These are phyloP conservation scores for Arthrinium puccinioides DNA, from an alignment of 2,329 filamentous ascomycete genomes.

Conservation along the genomic window DNA sequence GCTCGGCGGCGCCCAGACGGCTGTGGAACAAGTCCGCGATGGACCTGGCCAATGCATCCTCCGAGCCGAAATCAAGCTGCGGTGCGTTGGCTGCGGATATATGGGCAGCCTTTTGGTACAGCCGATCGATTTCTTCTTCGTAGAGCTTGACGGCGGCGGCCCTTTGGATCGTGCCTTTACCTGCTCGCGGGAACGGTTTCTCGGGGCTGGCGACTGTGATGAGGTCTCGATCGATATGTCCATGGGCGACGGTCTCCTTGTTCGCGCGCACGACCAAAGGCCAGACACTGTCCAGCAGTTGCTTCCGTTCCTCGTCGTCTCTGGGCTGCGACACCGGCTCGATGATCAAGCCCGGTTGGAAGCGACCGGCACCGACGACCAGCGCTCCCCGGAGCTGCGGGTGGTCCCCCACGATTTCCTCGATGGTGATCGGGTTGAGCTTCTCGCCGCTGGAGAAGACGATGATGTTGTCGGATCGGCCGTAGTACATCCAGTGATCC, in stretches of 20 bases:
- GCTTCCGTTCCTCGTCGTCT: conserved; percentile 16
- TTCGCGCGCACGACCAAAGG: conserved; percentile 34
- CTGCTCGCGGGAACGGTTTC: conserved; percentile 35
- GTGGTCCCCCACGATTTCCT: conserved; percentile 29
- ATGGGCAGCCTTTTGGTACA: conserved; percentile 25
- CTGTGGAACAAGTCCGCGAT: conserved; percentile 22
- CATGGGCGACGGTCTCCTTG: conserved; percentile 35
- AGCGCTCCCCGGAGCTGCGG: conserved; percentile 31
- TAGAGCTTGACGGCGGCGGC: conserved; percentile 30
- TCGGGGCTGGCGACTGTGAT: conserved; percentile 28
- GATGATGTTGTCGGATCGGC: conserved; percentile 36
- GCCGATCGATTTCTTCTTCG: conserved; percentile 31
- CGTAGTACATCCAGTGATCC: conserved; percentile 29
- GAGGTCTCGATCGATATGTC: conserved; percentile 32
- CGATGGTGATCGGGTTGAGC: conserved; percentile 39
- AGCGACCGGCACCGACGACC: conserved; percentile 36
- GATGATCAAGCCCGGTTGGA: conserved; percentile 40
- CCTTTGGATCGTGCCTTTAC: conserved; percentile 40
- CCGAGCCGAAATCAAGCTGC: conserved; percentile 20
- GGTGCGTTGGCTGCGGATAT: conserved; percentile 13
- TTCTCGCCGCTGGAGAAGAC: conserved; percentile 45
- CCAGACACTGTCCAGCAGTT: conserved; percentile 36
- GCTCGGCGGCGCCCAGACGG: conserved; percentile 15
- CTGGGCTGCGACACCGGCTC: conserved; percentile 30
- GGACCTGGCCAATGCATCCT: conserved; percentile 19